Evolutionary conservation across 2,329 filamentous ascomycete species (phyloP).

Genomic region (Aspergillus sp.): DNA sequence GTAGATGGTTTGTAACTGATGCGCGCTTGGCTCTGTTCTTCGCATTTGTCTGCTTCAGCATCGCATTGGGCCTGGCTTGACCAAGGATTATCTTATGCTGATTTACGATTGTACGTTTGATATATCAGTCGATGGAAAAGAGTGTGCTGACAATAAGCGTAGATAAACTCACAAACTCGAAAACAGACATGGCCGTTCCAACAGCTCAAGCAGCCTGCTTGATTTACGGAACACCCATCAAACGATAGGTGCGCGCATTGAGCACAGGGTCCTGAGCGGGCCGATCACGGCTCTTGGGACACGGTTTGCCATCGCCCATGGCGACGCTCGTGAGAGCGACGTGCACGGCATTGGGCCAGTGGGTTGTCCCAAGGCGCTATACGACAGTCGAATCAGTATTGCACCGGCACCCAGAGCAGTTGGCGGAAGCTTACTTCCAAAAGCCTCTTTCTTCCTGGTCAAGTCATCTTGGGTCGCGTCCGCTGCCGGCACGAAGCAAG

Average conservation of each 20-base stretch:
- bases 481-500: constrained; percentile 33
- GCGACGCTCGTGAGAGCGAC: constrained; percentile 13
- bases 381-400: neutral
- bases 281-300: constrained; percentile 23
- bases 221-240: constrained; percentile 43
- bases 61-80: no score
- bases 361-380: constrained; percentile 31
- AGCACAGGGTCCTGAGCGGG: constrained; percentile 34
- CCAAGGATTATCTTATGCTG: no score
- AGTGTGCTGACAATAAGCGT: no score
- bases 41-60: no score
- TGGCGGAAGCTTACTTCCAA: constrained; percentile 16
- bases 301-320: constrained; percentile 10
- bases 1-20: no score
- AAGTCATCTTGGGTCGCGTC: constrained; percentile 35
- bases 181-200: no score
- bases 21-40: no score
- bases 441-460: constrained; percentile 34
- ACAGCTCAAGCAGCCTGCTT: neutral
- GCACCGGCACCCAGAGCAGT: neutral
- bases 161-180: no score
- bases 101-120: no score
- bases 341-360: constrained; percentile 26
- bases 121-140: no score
- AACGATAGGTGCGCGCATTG: constrained; percentile 34